Evolutionary conservation across 352 stramenopile genomes (phyloP), one percentile per base, ranked within the genome.

Genomic region (Globisporangium yorkense): DNA sequence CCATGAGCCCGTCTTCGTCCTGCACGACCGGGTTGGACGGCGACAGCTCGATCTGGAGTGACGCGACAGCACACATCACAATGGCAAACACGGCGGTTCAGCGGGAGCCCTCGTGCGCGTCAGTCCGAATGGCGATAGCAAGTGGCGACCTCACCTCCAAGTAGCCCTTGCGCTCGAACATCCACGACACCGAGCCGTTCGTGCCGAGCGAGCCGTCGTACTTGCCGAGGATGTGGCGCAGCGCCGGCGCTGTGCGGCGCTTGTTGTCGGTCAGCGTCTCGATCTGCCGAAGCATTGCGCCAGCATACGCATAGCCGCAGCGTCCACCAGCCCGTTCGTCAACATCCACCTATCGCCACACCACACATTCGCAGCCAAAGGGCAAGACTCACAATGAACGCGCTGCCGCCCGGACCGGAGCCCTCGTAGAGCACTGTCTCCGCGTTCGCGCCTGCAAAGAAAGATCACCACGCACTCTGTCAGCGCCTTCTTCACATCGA

Each of bases 241-340:
- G 62, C n/a, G 81, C 80, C 20, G 84, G 84, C 37, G 84, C 84
- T n/a, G 83, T 91, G 43, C 84, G 75, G 33, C 78, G 79, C 52
- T 89, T 88, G 65, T 93, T 93, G 68, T 93, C 80, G 16, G 84
- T 93, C 61, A 93, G 62, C 54, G 80, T 89, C 63, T 93, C 84
- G 56, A 93, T 91, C 83, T 92, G 61, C 43, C 16, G 1, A 16
- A 49, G 8, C 35, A n/a, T 27, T 27, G 24, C 24, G 40, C 29
- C 40, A 54, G 35, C 16, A 62, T n/a, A 12, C 44, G 10, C 37
- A 59, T 55, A 18, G 15, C 10, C 39, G 39, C 24, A 27, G 24
- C 24, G 24, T 27, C 12, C 40, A 20, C 12, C 40, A 45, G 24
- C 1, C 24, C 24, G 24, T 27, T 27, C 1, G 24, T 27, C 24